These are phyloP conservation scores for Coniochaeta ligniaria DNA, from an alignment of 2,329 filamentous ascomycete genomes.

Conservation along the genomic window DNA sequence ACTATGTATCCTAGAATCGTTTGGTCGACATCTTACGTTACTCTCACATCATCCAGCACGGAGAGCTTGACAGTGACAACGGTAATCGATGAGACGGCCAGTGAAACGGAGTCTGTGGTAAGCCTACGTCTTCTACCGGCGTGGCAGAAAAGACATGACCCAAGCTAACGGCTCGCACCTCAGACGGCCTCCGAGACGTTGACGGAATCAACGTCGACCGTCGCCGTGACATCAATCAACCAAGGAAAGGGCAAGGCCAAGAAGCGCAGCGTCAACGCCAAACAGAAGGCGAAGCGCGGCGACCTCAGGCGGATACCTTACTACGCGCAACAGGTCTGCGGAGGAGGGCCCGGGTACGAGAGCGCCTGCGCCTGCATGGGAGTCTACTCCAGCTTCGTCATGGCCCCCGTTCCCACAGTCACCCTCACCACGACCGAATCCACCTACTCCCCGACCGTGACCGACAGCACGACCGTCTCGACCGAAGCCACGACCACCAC, in stretches of 20 bases:
- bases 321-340: not conserved
- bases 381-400: not conserved
- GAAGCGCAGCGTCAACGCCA: not conserved
- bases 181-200: not conserved
- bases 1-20: not conserved
- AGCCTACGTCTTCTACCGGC: not conserved
- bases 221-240: too few relatives aligned
- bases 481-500: too few relatives aligned
- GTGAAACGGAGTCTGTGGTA: not conserved
- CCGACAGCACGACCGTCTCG: not conserved
- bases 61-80: not conserved
- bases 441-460: not conserved
- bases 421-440: not conserved
- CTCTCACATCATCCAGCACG: not conserved
- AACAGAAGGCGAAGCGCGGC: not conserved
- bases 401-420: not conserved
- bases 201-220: not conserved
- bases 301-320: not conserved
- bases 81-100: not conserved
- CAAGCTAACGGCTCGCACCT: not conserved
- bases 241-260: not conserved
- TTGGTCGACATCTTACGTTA: not conserved
- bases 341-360: not conserved
- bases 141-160: too few relatives aligned
- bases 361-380: not conserved